Conservation (phyloP, 495 filamentous ascomycete species). For the Elaphomyces granulatus region DNA sequence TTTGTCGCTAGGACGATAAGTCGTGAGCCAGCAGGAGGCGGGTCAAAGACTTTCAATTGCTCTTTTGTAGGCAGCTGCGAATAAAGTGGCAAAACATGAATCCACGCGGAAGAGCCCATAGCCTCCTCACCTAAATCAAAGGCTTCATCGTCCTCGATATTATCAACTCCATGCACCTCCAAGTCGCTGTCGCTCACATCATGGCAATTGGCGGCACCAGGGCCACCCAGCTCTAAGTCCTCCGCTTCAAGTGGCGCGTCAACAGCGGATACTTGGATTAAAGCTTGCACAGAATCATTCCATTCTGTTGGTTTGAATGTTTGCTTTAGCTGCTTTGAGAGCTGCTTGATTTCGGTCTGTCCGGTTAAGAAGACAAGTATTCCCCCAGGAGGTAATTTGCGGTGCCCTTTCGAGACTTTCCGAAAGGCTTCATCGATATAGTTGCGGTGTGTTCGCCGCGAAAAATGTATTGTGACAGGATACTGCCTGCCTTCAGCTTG, state of each 20-base stretch:
- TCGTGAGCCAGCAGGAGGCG: slow-evolving; percentile 67
- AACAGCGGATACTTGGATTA: slow-evolving; percentile 56
- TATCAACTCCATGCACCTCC: slow-evolving; percentile 35
- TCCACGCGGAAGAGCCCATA: slow-evolving; percentile 50
- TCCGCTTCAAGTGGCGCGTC: slow-evolving; percentile 75
- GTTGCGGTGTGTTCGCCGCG: slow-evolving; percentile 66
- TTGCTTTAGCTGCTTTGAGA: slow-evolving; percentile 64
- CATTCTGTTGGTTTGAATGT: slow-evolving; percentile 48
- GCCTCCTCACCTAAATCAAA: slow-evolving; percentile 46
- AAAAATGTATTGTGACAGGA: slow-evolving; percentile 78
- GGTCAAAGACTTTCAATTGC: slow-evolving; percentile 86
- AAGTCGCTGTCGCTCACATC: slow-evolving; percentile 30
- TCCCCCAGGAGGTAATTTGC: slow-evolving; percentile 77
- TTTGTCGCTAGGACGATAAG: slow-evolving; percentile 92
- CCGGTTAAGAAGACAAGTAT: slow-evolving; percentile 95
- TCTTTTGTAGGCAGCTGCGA: slow-evolving; percentile 89
- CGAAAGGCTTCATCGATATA: slow-evolving; percentile 80
- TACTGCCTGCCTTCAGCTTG: slow-evolving; percentile 92
- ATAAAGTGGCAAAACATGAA: slow-evolving; percentile 83
- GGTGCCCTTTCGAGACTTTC: slow-evolving; percentile 80
- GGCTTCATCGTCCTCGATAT: slow-evolving; percentile 41
- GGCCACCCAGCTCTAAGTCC: slow-evolving; percentile 67
- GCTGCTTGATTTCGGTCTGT: slow-evolving; percentile 70
- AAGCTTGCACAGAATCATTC: slow-evolving; percentile 39
- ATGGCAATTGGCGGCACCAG: slow-evolving; percentile 28